phyloP scores from a whole-genome alignment of 1,284 basidiomycete genomes.

The Anthracocystis panici-leucophaei region DNA sequence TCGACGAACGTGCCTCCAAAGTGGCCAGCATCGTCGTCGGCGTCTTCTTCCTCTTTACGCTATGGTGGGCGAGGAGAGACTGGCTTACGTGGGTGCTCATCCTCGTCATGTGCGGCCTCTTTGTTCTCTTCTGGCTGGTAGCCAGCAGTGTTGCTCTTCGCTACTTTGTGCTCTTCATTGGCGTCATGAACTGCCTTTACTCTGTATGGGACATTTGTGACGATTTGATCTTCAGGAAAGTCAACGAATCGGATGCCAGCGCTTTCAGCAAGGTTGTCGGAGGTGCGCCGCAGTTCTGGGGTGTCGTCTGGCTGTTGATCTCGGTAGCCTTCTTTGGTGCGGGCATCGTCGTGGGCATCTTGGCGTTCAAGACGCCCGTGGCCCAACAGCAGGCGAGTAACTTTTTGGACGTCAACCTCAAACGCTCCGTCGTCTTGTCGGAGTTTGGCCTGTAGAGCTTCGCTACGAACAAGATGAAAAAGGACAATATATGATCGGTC shows the following conservation, averaged over 20 bases:
- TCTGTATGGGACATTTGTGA: conserved; percentile 73
- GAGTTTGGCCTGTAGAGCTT: conserved; percentile 10
- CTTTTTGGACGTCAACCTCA: conserved; percentile 57
- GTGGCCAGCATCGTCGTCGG: conserved; percentile 85
- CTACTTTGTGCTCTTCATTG: conserved; percentile 86
- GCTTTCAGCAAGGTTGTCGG: conserved; percentile 89
- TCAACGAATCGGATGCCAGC: conserved; percentile 90
- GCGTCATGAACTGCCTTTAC: conserved; percentile 67
- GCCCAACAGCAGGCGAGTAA: conserved; percentile 53
- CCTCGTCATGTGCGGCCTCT: conserved; percentile 58
- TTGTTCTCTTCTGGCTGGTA: conserved; percentile 60
- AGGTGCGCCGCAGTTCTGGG: conserved; percentile 72
- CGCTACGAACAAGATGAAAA: neutral
- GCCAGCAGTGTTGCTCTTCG: conserved; percentile 61
- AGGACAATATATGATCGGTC: conserved; percentile 9
- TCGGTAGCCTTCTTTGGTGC: conserved; percentile 84
- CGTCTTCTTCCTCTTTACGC: conserved; percentile 87
- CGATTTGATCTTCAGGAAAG: conserved; percentile 79
- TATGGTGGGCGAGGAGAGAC: conserved; percentile 85
- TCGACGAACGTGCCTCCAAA: conserved; percentile 93
- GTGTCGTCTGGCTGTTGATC: conserved; percentile 85
- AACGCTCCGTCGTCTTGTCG: conserved; percentile 7
- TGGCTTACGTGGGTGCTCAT: conserved; percentile 73
- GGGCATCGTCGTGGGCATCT: conserved; percentile 75
- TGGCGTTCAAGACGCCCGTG: conserved; percentile 63